phyloP scores from a whole-genome alignment of 352 stramenopile species.

The Bremia lactucae region DNA sequence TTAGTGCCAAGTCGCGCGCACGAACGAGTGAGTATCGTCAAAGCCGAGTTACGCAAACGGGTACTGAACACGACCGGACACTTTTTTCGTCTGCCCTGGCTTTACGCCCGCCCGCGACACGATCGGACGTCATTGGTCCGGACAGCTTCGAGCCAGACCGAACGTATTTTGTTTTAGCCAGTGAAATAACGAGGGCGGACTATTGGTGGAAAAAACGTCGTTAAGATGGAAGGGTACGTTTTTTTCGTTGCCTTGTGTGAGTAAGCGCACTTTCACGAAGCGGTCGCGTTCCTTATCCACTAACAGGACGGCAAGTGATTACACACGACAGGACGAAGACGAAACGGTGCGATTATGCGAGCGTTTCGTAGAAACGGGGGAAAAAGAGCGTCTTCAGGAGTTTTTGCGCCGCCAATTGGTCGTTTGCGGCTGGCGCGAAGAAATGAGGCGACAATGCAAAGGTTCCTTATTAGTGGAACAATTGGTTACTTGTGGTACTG shows the following conservation, averaged over 20 bases:
- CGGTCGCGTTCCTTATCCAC: not conserved
- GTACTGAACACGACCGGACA: conserved; percentile 14
- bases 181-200: conserved; percentile 4
- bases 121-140: conserved; percentile 24
- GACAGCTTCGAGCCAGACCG: conserved; percentile 21
- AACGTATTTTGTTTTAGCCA: conserved; percentile 5
- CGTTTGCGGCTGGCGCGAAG: conserved; percentile 88
- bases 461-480: conserved; percentile 9
- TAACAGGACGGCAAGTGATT: conserved; percentile 36
- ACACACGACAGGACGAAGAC: conserved; percentile 57
- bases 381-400: conserved; percentile 88
- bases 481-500: not conserved
- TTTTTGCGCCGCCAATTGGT: conserved; percentile 76
- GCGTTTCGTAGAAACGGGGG: conserved; percentile 82
- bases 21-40: conserved; percentile 6
- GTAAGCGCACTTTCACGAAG: too few species aligned
- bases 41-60: too few species aligned
- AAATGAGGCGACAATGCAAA: conserved; percentile 87
- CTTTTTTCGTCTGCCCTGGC: conserved; percentile 1
- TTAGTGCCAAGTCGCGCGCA: conserved; percentile 10
- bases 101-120: conserved; percentile 10
- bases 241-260: too few species aligned
- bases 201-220: conserved; percentile 15
- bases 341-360: conserved; percentile 72
- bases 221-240: conserved; percentile 23